Percentiles rank a stretch among this genome's conserved stretches.
Evolutionary conservation across 257 asterid species (phyloP).

Genomic region (Pogostemon cablin): DNA sequence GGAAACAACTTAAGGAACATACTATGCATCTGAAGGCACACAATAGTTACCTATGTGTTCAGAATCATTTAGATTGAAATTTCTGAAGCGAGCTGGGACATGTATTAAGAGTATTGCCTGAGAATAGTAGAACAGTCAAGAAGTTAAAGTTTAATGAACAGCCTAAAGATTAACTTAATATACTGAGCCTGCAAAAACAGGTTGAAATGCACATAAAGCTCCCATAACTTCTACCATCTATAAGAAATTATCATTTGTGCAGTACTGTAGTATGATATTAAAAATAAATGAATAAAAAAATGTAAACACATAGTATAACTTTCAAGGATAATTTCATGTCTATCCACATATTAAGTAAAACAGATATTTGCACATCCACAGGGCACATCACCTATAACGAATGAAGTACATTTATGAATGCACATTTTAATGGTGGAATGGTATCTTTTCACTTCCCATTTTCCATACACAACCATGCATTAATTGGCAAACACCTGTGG

Average conservation of each 20-base stretch:
- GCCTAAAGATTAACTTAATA: not conserved
- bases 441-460: not conserved
- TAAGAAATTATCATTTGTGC: not conserved
- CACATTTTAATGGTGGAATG: not conserved
- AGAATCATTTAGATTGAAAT: conserved; percentile 61
- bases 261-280: not conserved
- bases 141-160: conserved; percentile 8
- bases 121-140: conserved; percentile 35
- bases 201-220: conserved; percentile 5
- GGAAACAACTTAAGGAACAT: not conserved
- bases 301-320: not conserved
- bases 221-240: conserved; percentile 10
- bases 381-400: not conserved
- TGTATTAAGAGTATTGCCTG: conserved; percentile 91
- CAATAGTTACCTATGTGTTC: conserved; percentile 64
- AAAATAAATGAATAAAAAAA: not conserved
- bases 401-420: not conserved
- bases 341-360: not conserved
- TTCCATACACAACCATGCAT: not conserved
- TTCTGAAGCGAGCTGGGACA: conserved; percentile 71
- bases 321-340: not conserved
- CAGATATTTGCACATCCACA: not conserved
- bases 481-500: not conserved
- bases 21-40: not conserved
- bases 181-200: conserved; percentile 5